Evolutionary conservation across 2,329 filamentous ascomycete genomes (phyloP), one percentile per base, ranked within the genome.

Genomic region (Aureobasidium sp.): DNA sequence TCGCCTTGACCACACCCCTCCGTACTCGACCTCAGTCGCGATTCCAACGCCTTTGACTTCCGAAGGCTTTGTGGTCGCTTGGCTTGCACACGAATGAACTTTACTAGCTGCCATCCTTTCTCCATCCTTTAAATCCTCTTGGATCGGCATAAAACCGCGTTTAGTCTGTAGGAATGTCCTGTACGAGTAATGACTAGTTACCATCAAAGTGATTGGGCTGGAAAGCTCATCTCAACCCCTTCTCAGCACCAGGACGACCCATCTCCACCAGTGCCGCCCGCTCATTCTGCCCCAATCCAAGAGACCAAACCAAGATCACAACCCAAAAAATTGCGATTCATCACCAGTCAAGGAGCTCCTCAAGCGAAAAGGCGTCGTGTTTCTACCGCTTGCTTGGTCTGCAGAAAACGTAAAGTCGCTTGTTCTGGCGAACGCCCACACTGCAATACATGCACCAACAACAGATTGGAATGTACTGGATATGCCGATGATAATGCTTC

Each of bases 301-400:
- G 57, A 50, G 29, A 21, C 45, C 15, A 47, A 57, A 33, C 37
- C 51, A 23, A 53, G 61, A n/a, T 42, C 60, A n/a, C 60, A 63
- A 27, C 43, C 59, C 21, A 62, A 63, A 29, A 62, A 64, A 29
- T 57, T 74, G 46, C 86, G 88, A 67, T 93, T 92, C 72, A 88
- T 93, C 67, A 88, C 90, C 65, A 90, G 86, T 68, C 87, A 91
- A 74, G 88, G 89, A 64, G 87, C 89, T 65, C 89, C 89, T 51
- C 88, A 89, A 63, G 86, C 87, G 27, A 93, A 92, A 74, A 80
- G 88, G 67, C 82, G 89, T 70, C 81, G 89, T 67, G 89, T 93
- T 69, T 90, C 86, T 74, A 86, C 88, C 68, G 89, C 89, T 11
- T 79, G 77, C 61, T 61, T 79, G 66, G 78, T 77, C 21, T 79